Base-by-base conservation (phyloP, 768 basidiomycete genomes). In the Kwoniella europaea region DNA sequence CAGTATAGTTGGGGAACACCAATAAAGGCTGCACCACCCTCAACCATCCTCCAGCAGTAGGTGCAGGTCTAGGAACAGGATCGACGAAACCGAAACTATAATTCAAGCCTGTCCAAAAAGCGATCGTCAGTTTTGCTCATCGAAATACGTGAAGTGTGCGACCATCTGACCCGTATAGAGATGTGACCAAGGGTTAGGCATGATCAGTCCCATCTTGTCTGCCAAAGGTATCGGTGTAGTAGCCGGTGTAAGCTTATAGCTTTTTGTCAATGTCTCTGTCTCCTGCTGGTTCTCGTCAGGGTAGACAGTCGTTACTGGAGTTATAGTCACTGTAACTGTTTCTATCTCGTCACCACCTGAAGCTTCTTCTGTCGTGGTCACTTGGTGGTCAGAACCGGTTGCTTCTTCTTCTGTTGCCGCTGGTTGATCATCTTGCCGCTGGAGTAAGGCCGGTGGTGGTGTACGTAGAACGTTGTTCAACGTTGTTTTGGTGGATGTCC, bases 11-110 rank as follows among this genome's bases (percentile, higher is more conserved):
- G 1, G 82, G 80, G 22, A 80, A 76, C 13, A 77, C 78, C n/a
- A 83, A 55, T 6, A 83, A 63, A 22, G 82, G 82, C 7, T 72
- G 75, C 9, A 83, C 78, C 4, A 71, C 58, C 29, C 82, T 65
- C 10, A 82, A 16, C 72, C 76, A 81, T 20, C 79, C 81, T 24
- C 77, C 76, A 43, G 74, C 46, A 4, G 74, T 76, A 2, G 76
- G 76, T 2, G 76, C 76, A 13, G 81, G 80, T 35, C 73, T 58
- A 7, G 74, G 74, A 1, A 76, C 75, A 15, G 74, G 69, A 63
- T 83, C 82, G 5, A 83, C 80, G 55, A 80, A 83, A 5, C 82
- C 82, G 53, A 83, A 75, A 16, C 67, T 76, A 50, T 83, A 83
- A 46, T 73, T 76, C 55, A 78, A 61, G 10, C 74, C 81, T 81